A percentile compares a stretch with the other conserved stretches of the same genome.
Evolutionary conservation across 768 basidiomycete genomes (phyloP).

Genomic region (Boletus huronensis): DNA sequence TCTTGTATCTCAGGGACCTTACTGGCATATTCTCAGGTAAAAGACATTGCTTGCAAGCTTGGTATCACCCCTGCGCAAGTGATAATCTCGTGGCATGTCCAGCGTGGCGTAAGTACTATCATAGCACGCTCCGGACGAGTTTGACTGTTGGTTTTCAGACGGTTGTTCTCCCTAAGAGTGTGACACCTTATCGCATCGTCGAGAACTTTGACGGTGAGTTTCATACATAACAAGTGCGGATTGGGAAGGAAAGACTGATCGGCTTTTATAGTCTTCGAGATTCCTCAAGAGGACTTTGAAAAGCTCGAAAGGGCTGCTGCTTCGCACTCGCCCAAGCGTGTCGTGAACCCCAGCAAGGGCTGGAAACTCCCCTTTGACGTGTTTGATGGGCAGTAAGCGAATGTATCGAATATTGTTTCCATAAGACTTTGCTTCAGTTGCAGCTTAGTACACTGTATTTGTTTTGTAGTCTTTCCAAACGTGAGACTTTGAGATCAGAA

Average conservation of each 20-base stretch:
- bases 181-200: constrained; percentile 60
- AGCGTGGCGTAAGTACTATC: constrained; percentile 56
- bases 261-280: constrained; percentile 25
- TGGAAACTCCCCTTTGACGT: constrained; percentile 65
- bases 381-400: constrained; percentile 44
- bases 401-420: neutral
- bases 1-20: neutral
- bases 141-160: constrained; percentile 38
- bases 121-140: neutral
- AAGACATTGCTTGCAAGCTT: constrained; percentile 56
- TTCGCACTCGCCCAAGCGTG: constrained; percentile 53
- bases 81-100: constrained; percentile 72
- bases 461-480: no score
- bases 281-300: constrained; percentile 39
- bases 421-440: neutral
- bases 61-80: constrained; percentile 74
- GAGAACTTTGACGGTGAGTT: constrained; percentile 66
- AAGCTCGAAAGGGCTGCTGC: constrained; percentile 38
- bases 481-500: no score
- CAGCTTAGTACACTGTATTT: neutral
- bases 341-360: constrained; percentile 53
- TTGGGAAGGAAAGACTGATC: neutral
- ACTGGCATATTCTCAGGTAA: constrained; percentile 35
- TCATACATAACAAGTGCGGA: neutral
- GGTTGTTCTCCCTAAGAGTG: constrained; percentile 74